Conservation (phyloP, 768 basidiomycete genomes). For the Tremella yokohamensis region DNA sequence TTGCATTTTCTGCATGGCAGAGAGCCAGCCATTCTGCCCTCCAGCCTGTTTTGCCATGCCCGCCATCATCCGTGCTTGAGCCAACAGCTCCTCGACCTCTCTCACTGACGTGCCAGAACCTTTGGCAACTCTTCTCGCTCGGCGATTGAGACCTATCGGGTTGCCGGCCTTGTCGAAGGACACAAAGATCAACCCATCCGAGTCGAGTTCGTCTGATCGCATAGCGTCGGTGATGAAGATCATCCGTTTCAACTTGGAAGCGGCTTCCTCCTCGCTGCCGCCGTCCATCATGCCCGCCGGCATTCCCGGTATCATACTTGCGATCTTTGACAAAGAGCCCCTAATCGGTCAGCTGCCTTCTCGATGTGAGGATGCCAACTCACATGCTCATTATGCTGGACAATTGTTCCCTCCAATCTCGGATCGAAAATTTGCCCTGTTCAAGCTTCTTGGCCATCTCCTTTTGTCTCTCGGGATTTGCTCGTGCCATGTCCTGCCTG, state of each 20-base stretch:
- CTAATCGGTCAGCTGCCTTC: slow-evolving; percentile 53
- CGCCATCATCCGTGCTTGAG: slow-evolving; percentile 97
- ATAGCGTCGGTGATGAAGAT: slow-evolving; percentile 98
- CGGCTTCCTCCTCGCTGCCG: slow-evolving; percentile 84
- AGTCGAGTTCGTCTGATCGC: slow-evolving; percentile 88
- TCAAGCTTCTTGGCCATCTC: slow-evolving; percentile 97
- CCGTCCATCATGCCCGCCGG: slow-evolving; percentile 77
- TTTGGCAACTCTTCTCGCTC: slow-evolving; percentile 81
- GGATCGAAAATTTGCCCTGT: slow-evolving; percentile 84
- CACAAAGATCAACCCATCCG: slow-evolving; percentile 89
- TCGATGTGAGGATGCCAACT: slow-evolving; percentile 36
- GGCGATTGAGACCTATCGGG: slow-evolving; percentile 71
- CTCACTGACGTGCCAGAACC: slow-evolving; percentile 92
- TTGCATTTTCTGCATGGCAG: slow-evolving; percentile 91
- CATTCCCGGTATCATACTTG: slow-evolving; percentile 97
- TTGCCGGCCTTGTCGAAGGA: slow-evolving; percentile 45
- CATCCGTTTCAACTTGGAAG: slow-evolving; percentile 89
- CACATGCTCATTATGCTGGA: slow-evolving; percentile 97
- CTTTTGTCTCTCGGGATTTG: slow-evolving; percentile 95
- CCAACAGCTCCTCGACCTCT: slow-evolving; percentile 95
- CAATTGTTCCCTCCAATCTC: slow-evolving; percentile 97
- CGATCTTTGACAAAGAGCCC: slow-evolving; percentile 98
- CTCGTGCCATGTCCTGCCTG: slow-evolving; percentile 78
- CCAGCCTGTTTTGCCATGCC: slow-evolving; percentile 98
- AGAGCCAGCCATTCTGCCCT: slow-evolving; percentile 91